Conservation (phyloP, 495 filamentous ascomycete genomes). For the Clavariopsis aquatica region DNA sequence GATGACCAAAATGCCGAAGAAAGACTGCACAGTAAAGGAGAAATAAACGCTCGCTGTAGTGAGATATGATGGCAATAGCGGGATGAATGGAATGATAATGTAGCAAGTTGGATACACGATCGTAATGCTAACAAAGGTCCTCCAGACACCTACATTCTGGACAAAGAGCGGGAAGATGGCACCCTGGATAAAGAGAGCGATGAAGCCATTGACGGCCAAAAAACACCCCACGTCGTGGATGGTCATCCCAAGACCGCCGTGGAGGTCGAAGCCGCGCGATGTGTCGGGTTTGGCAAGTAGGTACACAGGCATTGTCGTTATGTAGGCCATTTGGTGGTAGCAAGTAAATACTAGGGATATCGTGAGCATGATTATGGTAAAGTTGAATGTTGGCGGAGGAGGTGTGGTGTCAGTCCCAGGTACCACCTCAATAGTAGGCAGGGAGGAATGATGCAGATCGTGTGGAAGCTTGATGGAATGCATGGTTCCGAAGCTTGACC, state of each 20-base stretch:
- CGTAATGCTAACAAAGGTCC: slow-evolving; percentile 25
- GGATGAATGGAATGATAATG: slow-evolving; percentile 32
- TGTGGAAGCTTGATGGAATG: slow-evolving; percentile 30
- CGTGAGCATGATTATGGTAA: slow-evolving; percentile 34
- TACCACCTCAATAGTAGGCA: background rate
- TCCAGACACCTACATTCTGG: slow-evolving; percentile 29
- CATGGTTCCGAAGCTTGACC: slow-evolving; percentile 35
- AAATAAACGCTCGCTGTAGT: slow-evolving; percentile 26
- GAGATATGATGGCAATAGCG: slow-evolving; percentile 9
- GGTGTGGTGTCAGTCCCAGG: background rate
- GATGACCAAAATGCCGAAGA: slow-evolving; percentile 36
- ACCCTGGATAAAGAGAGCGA: slow-evolving; percentile 35
- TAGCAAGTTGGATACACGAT: slow-evolving; percentile 35
- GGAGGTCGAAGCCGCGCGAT: slow-evolving; percentile 19
- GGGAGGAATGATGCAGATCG: slow-evolving; percentile 2
- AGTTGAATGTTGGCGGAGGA: slow-evolving; percentile 27
- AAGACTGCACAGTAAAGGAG: slow-evolving; percentile 27
- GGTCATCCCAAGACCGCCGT: slow-evolving; percentile 31
- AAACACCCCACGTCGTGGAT: slow-evolving; percentile 37
- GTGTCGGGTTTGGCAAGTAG: slow-evolving; percentile 28
- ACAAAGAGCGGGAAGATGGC: slow-evolving; percentile 37
- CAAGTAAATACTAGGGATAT: slow-evolving; percentile 20
- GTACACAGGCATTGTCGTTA: slow-evolving; percentile 32
- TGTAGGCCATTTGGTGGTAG: slow-evolving; percentile 37
- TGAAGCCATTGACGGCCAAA: slow-evolving; percentile 36